These are phyloP conservation scores for Neocucurbitaria cava DNA, from an alignment of 2,329 filamentous ascomycete species.

Conservation along the genomic window DNA sequence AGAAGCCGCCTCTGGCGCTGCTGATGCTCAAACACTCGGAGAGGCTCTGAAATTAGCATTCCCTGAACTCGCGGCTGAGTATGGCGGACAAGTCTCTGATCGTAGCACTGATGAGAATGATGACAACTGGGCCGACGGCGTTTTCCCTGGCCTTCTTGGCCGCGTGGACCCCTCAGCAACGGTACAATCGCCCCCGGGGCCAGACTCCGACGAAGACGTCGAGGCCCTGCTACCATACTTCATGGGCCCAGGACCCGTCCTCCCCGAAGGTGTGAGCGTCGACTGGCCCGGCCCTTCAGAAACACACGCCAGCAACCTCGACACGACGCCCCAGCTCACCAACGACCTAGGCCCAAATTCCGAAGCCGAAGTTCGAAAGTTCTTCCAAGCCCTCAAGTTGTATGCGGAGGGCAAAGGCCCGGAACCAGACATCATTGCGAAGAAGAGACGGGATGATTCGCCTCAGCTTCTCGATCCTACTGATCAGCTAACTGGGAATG, in stretches of 20 bases:
- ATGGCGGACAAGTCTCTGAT: background rate
- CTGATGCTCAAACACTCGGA: background rate
- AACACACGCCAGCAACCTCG: conserved; percentile 5
- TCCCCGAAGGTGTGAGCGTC: conserved; percentile 13
- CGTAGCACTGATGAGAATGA: background rate
- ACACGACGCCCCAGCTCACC: conserved; percentile 7
- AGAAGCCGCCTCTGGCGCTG: background rate
- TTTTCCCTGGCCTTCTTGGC: background rate
- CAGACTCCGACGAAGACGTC: background rate
- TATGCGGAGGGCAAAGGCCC: background rate
- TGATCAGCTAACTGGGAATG: background rate
- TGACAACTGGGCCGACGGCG: conserved; percentile 2
- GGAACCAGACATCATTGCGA: background rate
- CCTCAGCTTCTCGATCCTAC: background rate
- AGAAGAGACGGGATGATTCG: background rate
- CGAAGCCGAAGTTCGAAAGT: conserved; percentile 8
- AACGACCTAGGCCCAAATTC: conserved; percentile 6
- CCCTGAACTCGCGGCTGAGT: background rate
- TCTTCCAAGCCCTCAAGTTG: background rate
- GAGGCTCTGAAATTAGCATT: background rate
- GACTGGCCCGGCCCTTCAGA: conserved; percentile 15
- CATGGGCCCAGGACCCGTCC: conserved; percentile 25
- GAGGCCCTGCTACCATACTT: conserved; percentile 20
- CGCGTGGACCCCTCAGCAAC: background rate
- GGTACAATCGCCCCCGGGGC: background rate